Evolutionary conservation across 2,329 filamentous ascomycete genomes (phyloP), one percentile per base, ranked within the genome.

Genomic region (Colletotrichum tamarilloi): DNA sequence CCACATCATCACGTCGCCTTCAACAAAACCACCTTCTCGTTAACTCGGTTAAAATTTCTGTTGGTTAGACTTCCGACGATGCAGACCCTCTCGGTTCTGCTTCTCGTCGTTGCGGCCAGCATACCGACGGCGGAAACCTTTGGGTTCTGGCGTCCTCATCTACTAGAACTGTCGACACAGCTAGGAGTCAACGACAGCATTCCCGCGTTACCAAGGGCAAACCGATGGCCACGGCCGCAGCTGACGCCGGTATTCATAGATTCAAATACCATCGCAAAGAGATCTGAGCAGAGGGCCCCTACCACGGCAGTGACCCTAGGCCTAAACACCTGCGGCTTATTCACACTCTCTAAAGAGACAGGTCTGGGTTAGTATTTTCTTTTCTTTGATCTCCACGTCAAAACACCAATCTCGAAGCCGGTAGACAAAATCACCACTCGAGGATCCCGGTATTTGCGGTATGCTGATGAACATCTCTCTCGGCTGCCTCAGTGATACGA

Each of bases 291-390:
- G 62, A 16, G n/a, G 2, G 8, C 5, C 12, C 32, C 7, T 22
- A 19, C 26, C 35, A 64, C 38, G 9, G 46, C 52, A 9, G 62
- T 26, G 1, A 53, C 62, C 22, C 5, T 64, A 4, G 93, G 93
- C 68, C 87, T 92, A 67, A 92, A 91, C 74, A 95, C 93, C 35
- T 73, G 70, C 42, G 70, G 70, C 7, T 73, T 60, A 59, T 73
- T 55, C 28, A 70, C 7, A 4, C 55, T 56, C 9, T 38, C 53
- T 19, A 26, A 11, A 38, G 67, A 73, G 16, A 42, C 38, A 19
- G 2, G 30, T 12, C 6, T 16, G 6, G 24, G 38, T 52, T 14
- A 63, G 46, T 32, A 8, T n/a, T n/a, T 49, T 49, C 32, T 49
- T 11, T 7, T 49, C 19, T 26, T 26, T 26, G 26, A 26, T 26